Evolutionary conservation across 139 green algal species (phyloP), one percentile per base, ranked within the genome.

Genomic region (Picocystis salinarum): DNA sequence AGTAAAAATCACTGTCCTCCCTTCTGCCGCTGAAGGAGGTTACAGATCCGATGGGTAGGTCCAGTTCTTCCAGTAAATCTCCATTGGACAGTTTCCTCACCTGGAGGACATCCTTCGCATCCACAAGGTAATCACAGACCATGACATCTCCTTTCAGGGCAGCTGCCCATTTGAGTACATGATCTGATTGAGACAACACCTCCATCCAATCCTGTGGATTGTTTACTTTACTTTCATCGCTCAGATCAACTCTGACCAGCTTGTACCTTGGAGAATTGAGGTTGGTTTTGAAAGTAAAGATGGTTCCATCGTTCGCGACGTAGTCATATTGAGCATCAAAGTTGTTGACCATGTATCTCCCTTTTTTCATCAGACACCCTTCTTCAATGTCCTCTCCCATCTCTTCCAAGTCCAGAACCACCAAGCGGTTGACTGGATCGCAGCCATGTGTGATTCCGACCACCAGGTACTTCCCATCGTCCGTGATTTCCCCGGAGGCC

Each of bases 281-380:
- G 68, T 94, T 94, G 28, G 84, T 94, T 20, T 62, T 55, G 40
- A 93, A 64, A 12, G 58, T 78, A 48, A 92, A 82, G n/a, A 13
- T 28, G 20, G 41, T 41, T 7, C 73, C 83, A 5, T 83, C 61
- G 40, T 91, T 88, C 24, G 73, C 64, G 22, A 91, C 48, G 50
- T 86, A 88, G 12, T 52, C 45, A 30, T 60, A 93, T 11, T 53
- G 36, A 15, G 65, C 83, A 20, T 76, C 62, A 53, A 92, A 91
- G 50, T 75, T 64, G 61, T 92, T 71, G 11, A 94, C 64, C 7
- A 94, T 34, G 25, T 18, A 9, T 23, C 23, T 7, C 26, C 20
- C 24, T 6, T 11, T 17, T 22, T 13, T 17, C 17, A 46, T 22
- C 6, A 23, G 44, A 17, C 27, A n/a, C 23, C 23, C 4, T 34